A percentile compares a stretch with the other conserved stretches of the same genome.
These are phyloP conservation scores for Apiosordaria backusii DNA, from an alignment of 495 filamentous ascomycete genomes.

Conservation along the genomic window DNA sequence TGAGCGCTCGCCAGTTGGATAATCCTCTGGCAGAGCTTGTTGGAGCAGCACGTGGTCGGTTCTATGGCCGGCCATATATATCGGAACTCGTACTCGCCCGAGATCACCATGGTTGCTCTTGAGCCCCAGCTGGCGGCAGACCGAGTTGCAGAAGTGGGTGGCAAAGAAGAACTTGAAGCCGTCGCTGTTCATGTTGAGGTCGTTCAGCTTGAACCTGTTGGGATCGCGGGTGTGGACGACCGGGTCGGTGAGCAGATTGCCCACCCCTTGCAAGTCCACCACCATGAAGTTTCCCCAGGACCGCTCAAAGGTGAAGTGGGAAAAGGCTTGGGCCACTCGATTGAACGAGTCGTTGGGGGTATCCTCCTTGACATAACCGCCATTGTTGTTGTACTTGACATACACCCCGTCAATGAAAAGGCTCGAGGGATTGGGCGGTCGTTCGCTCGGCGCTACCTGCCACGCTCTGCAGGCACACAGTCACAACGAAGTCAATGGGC, in stretches of 20 bases:
- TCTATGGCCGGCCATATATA: slow-evolving; percentile 29
- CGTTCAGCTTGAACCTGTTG: slow-evolving; percentile 26
- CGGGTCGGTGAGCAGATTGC: slow-evolving; percentile 35
- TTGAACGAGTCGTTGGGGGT: slow-evolving; percentile 25
- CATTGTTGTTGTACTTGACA: slow-evolving; percentile 42
- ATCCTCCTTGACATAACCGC: slow-evolving; percentile 28
- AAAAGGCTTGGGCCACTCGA: slow-evolving; percentile 38
- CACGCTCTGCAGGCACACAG: slow-evolving; percentile 28
- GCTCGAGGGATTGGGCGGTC: slow-evolving; percentile 29
- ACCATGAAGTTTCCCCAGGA: slow-evolving; percentile 35
- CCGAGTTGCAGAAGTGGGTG: slow-evolving; percentile 36
- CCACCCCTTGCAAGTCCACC: slow-evolving; percentile 36
- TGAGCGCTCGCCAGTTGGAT: not conserved
- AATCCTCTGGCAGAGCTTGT: slow-evolving; percentile 32
- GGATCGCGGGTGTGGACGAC: slow-evolving; percentile 33
- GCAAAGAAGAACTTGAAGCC: slow-evolving; percentile 42
- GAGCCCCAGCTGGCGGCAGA: slow-evolving; percentile 38
- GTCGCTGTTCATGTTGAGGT: slow-evolving; percentile 25
- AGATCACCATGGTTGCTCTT: slow-evolving; percentile 27
- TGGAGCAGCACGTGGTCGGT: slow-evolving; percentile 34
- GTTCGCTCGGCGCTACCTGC: not conserved
- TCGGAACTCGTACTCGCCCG: not conserved
- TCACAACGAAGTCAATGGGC: slow-evolving; percentile 36
- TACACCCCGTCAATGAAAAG: slow-evolving; percentile 33
- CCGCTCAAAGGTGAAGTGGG: slow-evolving; percentile 44